Base-by-base conservation (phyloP, 192 early-diverging fungal species). In the Diversispora eburnea region DNA sequence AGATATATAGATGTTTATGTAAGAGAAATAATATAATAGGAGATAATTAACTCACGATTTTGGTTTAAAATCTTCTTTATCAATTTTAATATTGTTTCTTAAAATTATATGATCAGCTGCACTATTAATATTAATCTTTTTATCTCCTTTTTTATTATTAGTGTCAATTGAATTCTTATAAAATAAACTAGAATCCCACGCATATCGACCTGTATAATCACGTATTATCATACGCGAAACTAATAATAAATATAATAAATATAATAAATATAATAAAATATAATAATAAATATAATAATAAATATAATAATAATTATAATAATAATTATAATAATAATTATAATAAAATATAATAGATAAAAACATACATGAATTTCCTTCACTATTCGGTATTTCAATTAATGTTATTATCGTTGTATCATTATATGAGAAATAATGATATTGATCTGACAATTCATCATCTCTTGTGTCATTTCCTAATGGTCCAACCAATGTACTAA, bases 121-220 rank as follows among this genome's bases (percentile, higher is more conserved):
- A 54, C 45, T 61, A 41, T 76, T 10, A 75, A 72, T 42, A 67
- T 65, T 47, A n/a, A 20, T 5, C 10, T 12, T 13, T 17, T 54
- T 39, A 39, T 13, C 12, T 75, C 74, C 13, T 17, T 13, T 17
- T 4, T 2, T 4, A 10, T 73, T 57, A 8, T 74, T 70, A 15
- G 75, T 33, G 25, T 83, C 25, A 41, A 78, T 75, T 62, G 75
- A 58, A 59, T 77, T 76, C 10, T 87, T 82, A 77, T 88, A 92
- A 77, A 93, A 93, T n/a, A 91, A 70, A 47, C 85, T 79, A 8
- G 83, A 82, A 68, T 95, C 93, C 94, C 94, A 95, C 3, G 84
- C 81, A 79, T 93, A 95, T 22, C 90, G 83, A 4, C 94, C 94
- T 10, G 91, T 91, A 55, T 88, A 81, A 72, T 95, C 88, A 56